Conservation (phyloP, 1,284 basidiomycete species). For the Ustilago xerochloae region DNA sequence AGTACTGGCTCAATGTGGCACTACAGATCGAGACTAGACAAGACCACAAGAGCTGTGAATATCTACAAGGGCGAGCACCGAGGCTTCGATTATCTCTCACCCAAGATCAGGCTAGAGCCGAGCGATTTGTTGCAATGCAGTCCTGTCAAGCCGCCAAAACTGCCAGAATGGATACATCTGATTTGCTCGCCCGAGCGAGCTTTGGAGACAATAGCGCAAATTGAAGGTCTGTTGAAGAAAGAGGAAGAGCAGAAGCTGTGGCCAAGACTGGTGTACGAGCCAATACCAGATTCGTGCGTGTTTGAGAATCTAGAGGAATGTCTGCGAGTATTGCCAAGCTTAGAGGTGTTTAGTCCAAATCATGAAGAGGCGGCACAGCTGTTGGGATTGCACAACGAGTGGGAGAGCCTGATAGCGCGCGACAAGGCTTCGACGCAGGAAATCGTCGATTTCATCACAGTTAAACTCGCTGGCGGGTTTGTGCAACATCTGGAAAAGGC, state of each 20-base stretch:
- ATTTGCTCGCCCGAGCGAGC: conserved; percentile 85
- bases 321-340: conserved; percentile 73
- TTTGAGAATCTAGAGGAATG: conserved; percentile 78
- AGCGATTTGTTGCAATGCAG: conserved; percentile 73
- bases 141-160: conserved; percentile 71
- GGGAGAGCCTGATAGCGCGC: conserved; percentile 1
- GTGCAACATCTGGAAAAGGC: not conserved
- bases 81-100: conserved; percentile 84
- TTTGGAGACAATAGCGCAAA: conserved; percentile 76
- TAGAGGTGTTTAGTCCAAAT: conserved; percentile 75
- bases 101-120: conserved; percentile 78
- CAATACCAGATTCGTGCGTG: conserved; percentile 74
- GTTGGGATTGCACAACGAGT: conserved; percentile 51
- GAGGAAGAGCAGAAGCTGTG: conserved; percentile 72
- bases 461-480: conserved; percentile 21
- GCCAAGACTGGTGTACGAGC: conserved; percentile 79
- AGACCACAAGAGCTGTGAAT: conserved; percentile 81
- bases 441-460: conserved; percentile 26
- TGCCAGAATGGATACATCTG: conserved; percentile 79
- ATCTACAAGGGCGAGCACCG: conserved; percentile 78
- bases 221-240: conserved; percentile 70
- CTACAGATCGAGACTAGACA: conserved; percentile 75
- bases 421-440: not conserved
- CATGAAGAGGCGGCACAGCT: conserved; percentile 70
- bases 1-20: conserved; percentile 74